These are phyloP conservation scores for Solanum chaucha DNA, from an alignment of 257 asterid genomes.

Conservation along the genomic window DNA sequence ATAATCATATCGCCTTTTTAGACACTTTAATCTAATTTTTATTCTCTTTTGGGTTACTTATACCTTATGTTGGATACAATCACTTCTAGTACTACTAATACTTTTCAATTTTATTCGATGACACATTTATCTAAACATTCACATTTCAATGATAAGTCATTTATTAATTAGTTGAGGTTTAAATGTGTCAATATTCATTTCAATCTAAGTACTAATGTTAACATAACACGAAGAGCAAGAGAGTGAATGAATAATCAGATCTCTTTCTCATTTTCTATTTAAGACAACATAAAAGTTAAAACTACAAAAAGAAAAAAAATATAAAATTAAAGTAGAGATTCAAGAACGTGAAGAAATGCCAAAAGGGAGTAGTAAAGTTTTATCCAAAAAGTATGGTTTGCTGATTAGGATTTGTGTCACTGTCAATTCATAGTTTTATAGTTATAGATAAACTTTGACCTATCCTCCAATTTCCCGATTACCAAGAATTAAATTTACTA, in stretches of 20 bases:
- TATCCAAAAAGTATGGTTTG: not conserved
- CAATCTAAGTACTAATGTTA: not conserved
- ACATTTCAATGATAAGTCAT: not conserved
- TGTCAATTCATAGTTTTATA: not conserved
- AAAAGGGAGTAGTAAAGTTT: not conserved
- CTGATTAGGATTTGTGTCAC: constrained; percentile 30
- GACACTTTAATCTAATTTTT: not conserved
- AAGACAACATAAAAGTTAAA: not conserved
- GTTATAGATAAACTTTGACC: constrained; percentile 27
- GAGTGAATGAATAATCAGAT: not conserved
- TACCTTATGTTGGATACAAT: not conserved
- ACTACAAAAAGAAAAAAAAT: not conserved
- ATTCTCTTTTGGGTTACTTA: not conserved
- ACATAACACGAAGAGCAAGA: not conserved
- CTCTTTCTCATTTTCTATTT: not conserved
- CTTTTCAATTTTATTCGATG: not conserved
- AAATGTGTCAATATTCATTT: not conserved
- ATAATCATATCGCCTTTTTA: not conserved
- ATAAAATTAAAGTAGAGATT: not conserved
- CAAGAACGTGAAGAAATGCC: not conserved
- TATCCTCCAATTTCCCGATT: not conserved
- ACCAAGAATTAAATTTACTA: not conserved
- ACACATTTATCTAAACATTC: not conserved
- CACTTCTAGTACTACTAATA: not conserved
- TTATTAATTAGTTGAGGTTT: not conserved